Percentiles rank a stretch among this genome's conserved stretches.
phyloP scores from a whole-genome alignment of 148 eudicot species.

The Heliosperma pusillum region DNA sequence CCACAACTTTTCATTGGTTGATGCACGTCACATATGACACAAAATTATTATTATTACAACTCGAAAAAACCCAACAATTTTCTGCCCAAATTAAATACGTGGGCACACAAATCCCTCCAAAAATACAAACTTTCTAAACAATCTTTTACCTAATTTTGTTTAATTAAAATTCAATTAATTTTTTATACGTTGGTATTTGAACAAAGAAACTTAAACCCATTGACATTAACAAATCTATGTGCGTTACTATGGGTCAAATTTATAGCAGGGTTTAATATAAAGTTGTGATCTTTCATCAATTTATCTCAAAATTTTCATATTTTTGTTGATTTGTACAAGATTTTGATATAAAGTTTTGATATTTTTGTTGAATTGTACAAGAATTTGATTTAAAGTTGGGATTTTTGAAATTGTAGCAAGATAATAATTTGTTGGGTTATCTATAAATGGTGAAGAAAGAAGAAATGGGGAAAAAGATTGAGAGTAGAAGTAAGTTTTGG shows the following conservation, averaged over 20 bases:
- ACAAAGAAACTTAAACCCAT: slow-evolving; percentile 5
- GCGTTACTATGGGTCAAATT: slow-evolving; percentile 5
- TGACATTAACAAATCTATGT: slow-evolving; percentile 6
- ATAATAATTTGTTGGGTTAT: not conserved
- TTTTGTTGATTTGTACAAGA: not conserved
- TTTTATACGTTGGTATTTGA: not conserved
- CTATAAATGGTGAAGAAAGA: slow-evolving; percentile 18
- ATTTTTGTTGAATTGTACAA: not conserved
- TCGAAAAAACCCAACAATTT: not conserved
- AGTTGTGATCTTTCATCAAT: not conserved
- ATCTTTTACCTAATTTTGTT: not conserved
- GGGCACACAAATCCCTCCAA: no score
- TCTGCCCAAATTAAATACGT: no score
- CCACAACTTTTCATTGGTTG: slow-evolving; percentile 15
- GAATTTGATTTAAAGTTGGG: not conserved
- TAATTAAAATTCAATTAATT: not conserved
- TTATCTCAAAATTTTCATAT: not conserved
- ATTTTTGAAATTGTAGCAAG: not conserved
- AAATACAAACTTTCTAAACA: not conserved
- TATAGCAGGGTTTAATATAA: not conserved
- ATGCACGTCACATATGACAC: slow-evolving; percentile 16
- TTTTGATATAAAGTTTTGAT: not conserved
- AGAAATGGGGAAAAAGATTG: slow-evolving; percentile 25
- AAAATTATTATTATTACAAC: not conserved
- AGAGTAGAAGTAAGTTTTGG: slow-evolving; percentile 25